These are phyloP conservation scores for Tylopilus rubrobrunneus DNA, from an alignment of 768 basidiomycete genomes.

Conservation along the genomic window DNA sequence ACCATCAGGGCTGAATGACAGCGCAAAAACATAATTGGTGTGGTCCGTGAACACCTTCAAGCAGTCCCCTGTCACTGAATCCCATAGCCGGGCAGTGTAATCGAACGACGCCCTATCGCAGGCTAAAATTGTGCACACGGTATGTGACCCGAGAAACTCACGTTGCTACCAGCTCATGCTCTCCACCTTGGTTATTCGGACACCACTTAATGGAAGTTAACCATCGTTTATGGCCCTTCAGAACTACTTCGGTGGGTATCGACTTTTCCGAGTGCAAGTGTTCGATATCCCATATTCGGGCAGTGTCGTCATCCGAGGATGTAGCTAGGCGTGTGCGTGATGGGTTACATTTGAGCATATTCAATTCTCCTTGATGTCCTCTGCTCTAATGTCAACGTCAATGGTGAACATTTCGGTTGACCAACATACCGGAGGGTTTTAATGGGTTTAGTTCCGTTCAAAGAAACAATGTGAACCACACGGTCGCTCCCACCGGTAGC, in stretches of 20 bases:
- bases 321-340: conserved; percentile 68
- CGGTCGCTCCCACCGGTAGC: conserved; percentile 72
- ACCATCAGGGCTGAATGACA: conserved; percentile 75
- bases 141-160: conserved; percentile 34
- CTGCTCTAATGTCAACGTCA: conserved; percentile 32
- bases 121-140: conserved; percentile 1
- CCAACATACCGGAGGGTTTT: conserved; percentile 57
- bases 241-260: conserved; percentile 27
- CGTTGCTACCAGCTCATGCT: conserved; percentile 70
- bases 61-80: conserved; percentile 73
- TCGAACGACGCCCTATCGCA: conserved; percentile 72
- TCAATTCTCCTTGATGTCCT: conserved; percentile 75
- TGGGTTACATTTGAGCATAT: conserved; percentile 69
- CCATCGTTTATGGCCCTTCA: conserved; percentile 63
- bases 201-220: conserved; percentile 73
- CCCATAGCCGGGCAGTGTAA: conserved; percentile 77
- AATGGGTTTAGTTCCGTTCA: conserved; percentile 51
- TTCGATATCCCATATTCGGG: conserved; percentile 71
- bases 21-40: conserved; percentile 64
- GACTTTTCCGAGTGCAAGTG: conserved; percentile 34
- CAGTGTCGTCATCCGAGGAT: conserved; percentile 78
- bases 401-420: not conserved
- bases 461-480: conserved; percentile 55
- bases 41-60: conserved; percentile 70
- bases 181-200: conserved; percentile 43